Percentiles rank a stretch among this genome's conserved stretches.
Evolutionary conservation across 805 yeast species (phyloP).

Genomic region (Saccharomyces jurei): DNA sequence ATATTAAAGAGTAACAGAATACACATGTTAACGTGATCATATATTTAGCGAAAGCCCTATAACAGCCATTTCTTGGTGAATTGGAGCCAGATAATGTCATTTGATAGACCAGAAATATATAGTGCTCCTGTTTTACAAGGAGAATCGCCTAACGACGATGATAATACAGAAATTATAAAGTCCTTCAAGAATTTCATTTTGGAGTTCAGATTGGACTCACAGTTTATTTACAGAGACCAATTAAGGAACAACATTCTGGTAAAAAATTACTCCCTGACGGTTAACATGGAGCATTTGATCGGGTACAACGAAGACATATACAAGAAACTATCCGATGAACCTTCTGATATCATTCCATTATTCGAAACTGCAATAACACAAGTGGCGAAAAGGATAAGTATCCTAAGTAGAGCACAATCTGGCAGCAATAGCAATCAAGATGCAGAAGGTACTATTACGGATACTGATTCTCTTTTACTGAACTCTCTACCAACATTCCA

Average conservation of each 20-base stretch:
- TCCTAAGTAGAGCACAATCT: conserved; percentile 25
- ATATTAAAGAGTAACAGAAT: background rate
- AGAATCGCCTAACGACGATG: conserved; percentile 56
- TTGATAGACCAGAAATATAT: conserved; percentile 63
- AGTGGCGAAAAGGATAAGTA: conserved; percentile 66
- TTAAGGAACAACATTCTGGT: conserved; percentile 78
- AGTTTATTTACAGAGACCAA: conserved; percentile 84
- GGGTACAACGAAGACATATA: conserved; percentile 84
- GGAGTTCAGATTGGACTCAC: conserved; percentile 76
- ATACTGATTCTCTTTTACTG: conserved; percentile 5
- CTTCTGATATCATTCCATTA: conserved; percentile 77
- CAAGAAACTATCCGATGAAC: conserved; percentile 76
- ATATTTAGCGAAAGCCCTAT: too few relatives aligned
- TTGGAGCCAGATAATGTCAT: conserved; percentile 43
- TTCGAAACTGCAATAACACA: conserved; percentile 79
- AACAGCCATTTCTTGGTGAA: background rate
- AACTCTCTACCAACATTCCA: conserved; percentile 74
- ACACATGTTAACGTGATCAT: background rate
- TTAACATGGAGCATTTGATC: conserved; percentile 76
- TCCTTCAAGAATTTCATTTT: conserved; percentile 76
- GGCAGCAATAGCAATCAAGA: conserved; percentile 9
- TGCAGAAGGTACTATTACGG: conserved; percentile 5
- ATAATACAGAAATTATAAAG: conserved; percentile 58
- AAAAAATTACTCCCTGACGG: conserved; percentile 61
- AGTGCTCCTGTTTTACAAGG: conserved; percentile 85